Percentiles rank a stretch among this genome's conserved stretches.
phyloP scores from a whole-genome alignment of 2,329 filamentous ascomycete genomes.

The Neospermospora avenae region DNA sequence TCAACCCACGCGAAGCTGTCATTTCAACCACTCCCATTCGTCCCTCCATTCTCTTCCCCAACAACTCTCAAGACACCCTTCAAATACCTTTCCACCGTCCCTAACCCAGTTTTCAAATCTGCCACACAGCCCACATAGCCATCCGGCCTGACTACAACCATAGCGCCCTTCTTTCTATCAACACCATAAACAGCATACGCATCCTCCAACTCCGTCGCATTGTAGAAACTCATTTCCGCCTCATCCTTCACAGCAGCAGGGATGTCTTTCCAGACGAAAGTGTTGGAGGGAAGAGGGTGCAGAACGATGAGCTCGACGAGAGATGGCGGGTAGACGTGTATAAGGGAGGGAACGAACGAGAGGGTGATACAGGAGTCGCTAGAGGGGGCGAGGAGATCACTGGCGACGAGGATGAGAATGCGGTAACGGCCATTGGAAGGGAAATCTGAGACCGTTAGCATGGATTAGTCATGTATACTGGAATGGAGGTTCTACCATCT shows the following conservation, averaged over 20 bases:
- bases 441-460: slow-evolving; percentile 7
- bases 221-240: slow-evolving; percentile 60
- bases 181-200: slow-evolving; percentile 68
- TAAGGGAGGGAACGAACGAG: slow-evolving; percentile 8
- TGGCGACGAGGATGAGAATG: neutral
- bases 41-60: neutral
- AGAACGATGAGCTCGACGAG: slow-evolving; percentile 65
- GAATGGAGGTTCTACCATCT: slow-evolving; percentile 18
- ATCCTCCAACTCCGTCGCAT: slow-evolving; percentile 48
- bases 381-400: slow-evolving; percentile 19
- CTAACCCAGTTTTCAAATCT: neutral
- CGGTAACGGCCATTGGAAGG: slow-evolving; percentile 1
- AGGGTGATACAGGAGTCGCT: slow-evolving; percentile 14
- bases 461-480: neutral
- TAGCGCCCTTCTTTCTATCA: slow-evolving; percentile 50
- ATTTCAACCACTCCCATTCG: neutral
- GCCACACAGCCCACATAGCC: slow-evolving; percentile 57
- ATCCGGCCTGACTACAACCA: slow-evolving; percentile 67
- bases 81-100: neutral
- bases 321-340: slow-evolving; percentile 46
- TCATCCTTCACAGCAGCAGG: slow-evolving; percentile 54
- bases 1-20: no score
- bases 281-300: slow-evolving; percentile 31
- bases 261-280: slow-evolving; percentile 33
- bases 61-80: neutral